phyloP scores from a whole-genome alignment of 73 alveolate genomes.

The Paramecium pentaurelia region DNA sequence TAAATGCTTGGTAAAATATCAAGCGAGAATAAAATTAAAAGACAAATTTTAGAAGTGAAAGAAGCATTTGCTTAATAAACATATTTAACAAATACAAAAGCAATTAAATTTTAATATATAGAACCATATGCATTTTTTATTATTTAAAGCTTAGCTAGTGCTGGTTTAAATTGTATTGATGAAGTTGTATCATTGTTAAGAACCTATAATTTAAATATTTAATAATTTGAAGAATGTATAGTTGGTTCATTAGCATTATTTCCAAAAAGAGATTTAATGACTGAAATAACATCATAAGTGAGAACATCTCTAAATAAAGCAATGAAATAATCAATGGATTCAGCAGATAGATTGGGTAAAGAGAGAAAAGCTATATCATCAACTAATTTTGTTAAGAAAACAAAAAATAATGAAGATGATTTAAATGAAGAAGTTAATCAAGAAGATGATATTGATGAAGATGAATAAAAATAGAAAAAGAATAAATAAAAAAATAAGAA shows the following conservation, averaged over 20 bases:
- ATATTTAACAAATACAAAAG: background rate
- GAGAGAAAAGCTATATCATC: background rate
- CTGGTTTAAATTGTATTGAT: background rate
- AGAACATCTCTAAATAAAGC: background rate
- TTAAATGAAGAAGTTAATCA: background rate
- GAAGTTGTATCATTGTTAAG: background rate
- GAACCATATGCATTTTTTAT: background rate
- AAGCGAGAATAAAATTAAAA: background rate
- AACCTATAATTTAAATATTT: background rate
- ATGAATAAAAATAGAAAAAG: background rate
- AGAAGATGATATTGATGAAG: background rate
- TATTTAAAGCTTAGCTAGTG: background rate
- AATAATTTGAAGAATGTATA: background rate
- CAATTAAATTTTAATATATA: background rate
- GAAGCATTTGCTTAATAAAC: background rate
- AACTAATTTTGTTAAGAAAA: background rate
- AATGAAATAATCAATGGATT: background rate
- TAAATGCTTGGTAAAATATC: slow-evolving; percentile 2
- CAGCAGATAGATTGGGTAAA: background rate
- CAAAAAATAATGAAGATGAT: background rate
- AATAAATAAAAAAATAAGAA: background rate
- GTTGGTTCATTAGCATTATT: background rate
- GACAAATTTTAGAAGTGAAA: slow-evolving; percentile 12
- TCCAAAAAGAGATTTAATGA: background rate
- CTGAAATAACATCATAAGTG: background rate